These are phyloP conservation scores for Sclerotinia sclerotiorum DNA, from an alignment of 2,329 filamentous ascomycete species.

Conservation along the genomic window DNA sequence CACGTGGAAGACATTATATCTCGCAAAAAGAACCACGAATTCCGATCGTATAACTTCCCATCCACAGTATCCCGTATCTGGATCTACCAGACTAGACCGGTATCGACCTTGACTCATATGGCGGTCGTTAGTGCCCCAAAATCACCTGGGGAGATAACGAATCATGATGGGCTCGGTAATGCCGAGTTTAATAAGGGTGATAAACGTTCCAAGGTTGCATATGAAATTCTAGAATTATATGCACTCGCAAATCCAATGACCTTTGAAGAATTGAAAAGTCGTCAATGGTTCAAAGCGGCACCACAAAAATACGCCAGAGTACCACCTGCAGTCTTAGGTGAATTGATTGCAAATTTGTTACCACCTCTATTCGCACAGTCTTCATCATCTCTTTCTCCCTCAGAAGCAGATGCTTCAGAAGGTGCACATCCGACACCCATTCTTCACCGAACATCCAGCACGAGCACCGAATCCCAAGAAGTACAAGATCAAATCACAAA, in stretches of 20 bases:
- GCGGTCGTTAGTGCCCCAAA: slow-evolving; percentile 52
- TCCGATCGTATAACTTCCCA: slow-evolving; percentile 56
- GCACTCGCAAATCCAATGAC: slow-evolving; percentile 60
- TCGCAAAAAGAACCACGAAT: slow-evolving; percentile 55
- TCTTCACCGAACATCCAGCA: background rate
- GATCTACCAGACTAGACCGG: slow-evolving; percentile 55
- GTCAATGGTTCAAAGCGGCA: slow-evolving; percentile 53
- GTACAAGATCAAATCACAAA: slow-evolving; percentile 36
- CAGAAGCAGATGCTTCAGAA: background rate
- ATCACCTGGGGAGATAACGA: slow-evolving; percentile 49
- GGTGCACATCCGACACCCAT: background rate
- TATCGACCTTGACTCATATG: slow-evolving; percentile 57
- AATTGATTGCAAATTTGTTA: slow-evolving; percentile 58
- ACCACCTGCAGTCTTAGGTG: slow-evolving; percentile 56
- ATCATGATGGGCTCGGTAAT: slow-evolving; percentile 51
- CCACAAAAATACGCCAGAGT: slow-evolving; percentile 56
- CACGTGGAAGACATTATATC: slow-evolving; percentile 51
- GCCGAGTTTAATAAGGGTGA: slow-evolving; percentile 43
- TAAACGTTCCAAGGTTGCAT: slow-evolving; percentile 42
- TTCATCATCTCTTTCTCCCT: slow-evolving; percentile 1
- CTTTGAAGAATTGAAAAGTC: slow-evolving; percentile 51
- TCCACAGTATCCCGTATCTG: slow-evolving; percentile 58
- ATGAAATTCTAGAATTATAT: slow-evolving; percentile 58
- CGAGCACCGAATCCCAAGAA: slow-evolving; percentile 38
- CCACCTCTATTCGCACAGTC: slow-evolving; percentile 49